These are phyloP conservation scores for Rubia tinctorum DNA, from an alignment of 305 asterid genomes.

Conservation along the genomic window DNA sequence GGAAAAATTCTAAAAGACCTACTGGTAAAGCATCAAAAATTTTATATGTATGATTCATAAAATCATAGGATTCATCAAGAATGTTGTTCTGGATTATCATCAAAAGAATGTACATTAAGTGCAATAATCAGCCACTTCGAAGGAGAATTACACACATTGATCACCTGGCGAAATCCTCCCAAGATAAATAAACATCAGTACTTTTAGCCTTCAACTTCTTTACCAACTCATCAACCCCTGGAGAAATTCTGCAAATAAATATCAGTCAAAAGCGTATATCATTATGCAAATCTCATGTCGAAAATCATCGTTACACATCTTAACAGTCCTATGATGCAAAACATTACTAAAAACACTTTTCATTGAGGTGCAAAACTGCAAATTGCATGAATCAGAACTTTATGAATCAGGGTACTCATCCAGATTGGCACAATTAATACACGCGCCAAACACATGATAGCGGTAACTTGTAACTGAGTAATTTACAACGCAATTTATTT, in stretches of 20 bases:
- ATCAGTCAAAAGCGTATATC: constrained; percentile 17
- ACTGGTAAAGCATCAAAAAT: neutral
- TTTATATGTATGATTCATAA: neutral
- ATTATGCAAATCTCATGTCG: too few species aligned
- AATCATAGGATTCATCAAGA: neutral
- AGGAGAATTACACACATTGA: constrained; percentile 50
- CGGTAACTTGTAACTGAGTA: neutral
- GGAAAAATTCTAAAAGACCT: too few species aligned
- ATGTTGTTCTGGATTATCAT: neutral
- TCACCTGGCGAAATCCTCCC: constrained; percentile 97
- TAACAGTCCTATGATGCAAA: neutral
- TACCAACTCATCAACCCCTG: constrained; percentile 76
- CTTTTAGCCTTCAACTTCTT: constrained; percentile 60
- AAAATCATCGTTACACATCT: too few species aligned
- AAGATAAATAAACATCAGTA: constrained; percentile 74
- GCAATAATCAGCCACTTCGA: neutral
- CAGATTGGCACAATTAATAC: neutral
- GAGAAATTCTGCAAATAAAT: constrained; percentile 64
- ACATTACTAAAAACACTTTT: neutral
- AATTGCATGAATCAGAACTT: neutral
- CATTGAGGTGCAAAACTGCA: neutral
- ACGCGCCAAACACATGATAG: neutral
- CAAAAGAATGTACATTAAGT: neutral
- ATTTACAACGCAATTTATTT: neutral
- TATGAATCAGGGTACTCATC: neutral